These are phyloP conservation scores for Grigorovia jiainica DNA, from an alignment of 805 yeast species.

Conservation along the genomic window DNA sequence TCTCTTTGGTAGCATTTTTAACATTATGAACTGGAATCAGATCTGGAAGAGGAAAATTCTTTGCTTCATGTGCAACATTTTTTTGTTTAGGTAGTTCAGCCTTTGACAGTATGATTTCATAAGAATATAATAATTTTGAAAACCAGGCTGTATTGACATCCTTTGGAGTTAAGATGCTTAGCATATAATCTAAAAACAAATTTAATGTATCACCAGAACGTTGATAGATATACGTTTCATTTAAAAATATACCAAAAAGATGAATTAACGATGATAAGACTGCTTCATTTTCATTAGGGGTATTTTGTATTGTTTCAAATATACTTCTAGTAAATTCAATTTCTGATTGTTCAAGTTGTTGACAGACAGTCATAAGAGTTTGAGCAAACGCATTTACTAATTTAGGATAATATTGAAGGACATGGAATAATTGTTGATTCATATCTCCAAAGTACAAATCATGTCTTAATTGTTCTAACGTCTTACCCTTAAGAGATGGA, in stretches of 20 bases:
- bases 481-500: background rate
- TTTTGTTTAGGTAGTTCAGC: conserved; percentile 42
- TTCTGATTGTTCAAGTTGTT: conserved; percentile 26
- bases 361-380: conserved; percentile 31
- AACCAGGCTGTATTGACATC: conserved; percentile 45
- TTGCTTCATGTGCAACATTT: conserved; percentile 18
- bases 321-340: conserved; percentile 30
- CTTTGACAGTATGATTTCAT: conserved; percentile 46
- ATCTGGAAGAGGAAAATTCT: conserved; percentile 11
- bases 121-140: conserved; percentile 44
- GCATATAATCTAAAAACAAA: conserved; percentile 31
- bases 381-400: conserved; percentile 32
- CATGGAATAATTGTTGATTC: conserved; percentile 34
- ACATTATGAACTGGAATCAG: conserved; percentile 18
- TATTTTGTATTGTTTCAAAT: conserved; percentile 31
- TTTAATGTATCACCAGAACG: conserved; percentile 28
- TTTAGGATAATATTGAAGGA: conserved; percentile 37
- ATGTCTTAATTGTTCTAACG: conserved; percentile 31
- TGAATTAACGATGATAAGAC: conserved; percentile 34
- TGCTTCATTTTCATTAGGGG: conserved; percentile 24
- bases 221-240: conserved; percentile 31
- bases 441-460: conserved; percentile 28
- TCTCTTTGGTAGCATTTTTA: conserved; percentile 16
- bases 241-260: conserved; percentile 35
- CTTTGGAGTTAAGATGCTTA: conserved; percentile 30